Evolutionary conservation across 768 basidiomycete species (phyloP), one percentile per base, ranked within the genome.

Genomic region (Coprinopsis strossmayeri): DNA sequence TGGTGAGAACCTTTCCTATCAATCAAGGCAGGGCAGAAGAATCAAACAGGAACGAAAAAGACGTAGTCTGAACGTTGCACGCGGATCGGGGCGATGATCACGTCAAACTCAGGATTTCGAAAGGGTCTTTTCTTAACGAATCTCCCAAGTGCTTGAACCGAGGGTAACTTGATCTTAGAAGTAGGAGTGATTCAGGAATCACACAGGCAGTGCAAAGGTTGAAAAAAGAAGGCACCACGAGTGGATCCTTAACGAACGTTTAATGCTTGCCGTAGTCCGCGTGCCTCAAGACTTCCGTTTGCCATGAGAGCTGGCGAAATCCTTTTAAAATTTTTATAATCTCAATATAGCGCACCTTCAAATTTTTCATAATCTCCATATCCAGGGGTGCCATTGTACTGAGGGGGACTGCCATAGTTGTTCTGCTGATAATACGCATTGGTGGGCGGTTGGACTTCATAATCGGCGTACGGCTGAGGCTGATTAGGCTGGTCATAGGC

Each of bases 311-410:
- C 59, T 57, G 59, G 57, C 65, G 68, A 65, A 69, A 70, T 59
- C 67, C 61, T 56, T 66, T 72, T 63, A 65, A 68, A 59, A 60
- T 64, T 58, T 58, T 62, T 72, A 77, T 64, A 79, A 73, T 79
- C 77, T 81, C 69, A 81, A 79, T 66, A 78, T 74, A 83, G 87
- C 88, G 87, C 79, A 91, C 88, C 88, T 91, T 90, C 87, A 71
- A 69, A 77, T 69, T 77, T 79, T 54, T 62, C 55, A 66, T 77
- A 85, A 54, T 71, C 81, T 69, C 84, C 81, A 61, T 70, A 77
- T 48, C 74, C 76, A 52, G 71, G 68, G 62, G 75, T 65, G 41
- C 59, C 69, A 68, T 76, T 82, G 62, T 79, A 73, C 61, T 72
- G 65, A 56, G 79, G 65, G 49, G 76, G 65, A 55, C 70, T 70